A percentile compares a stretch with the other conserved stretches of the same genome.
phyloP scores from a whole-genome alignment of 164 flowering plant species.

The Tetrastigma voinierianum region DNA sequence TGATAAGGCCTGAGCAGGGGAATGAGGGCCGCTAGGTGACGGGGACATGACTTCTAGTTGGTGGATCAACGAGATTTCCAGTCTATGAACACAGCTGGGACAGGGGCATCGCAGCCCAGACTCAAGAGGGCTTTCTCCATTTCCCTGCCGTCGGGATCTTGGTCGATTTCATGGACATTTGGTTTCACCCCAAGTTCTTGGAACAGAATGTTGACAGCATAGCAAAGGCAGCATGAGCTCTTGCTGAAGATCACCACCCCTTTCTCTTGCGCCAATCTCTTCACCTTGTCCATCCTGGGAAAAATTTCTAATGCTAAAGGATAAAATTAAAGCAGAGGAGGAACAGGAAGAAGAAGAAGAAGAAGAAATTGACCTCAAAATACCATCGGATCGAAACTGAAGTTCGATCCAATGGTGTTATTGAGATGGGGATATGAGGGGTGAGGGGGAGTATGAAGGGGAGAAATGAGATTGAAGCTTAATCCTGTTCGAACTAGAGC shows the following conservation, averaged over 20 bases:
- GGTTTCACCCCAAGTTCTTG: constrained; percentile 59
- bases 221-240: constrained; percentile 78
- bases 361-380: too few species aligned
- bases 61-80: constrained; percentile 62
- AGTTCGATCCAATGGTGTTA: constrained; percentile 20
- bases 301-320: not conserved
- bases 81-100: constrained; percentile 72
- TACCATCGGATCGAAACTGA: constrained; percentile 16
- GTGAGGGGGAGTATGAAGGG: not conserved
- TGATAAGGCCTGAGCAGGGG: constrained; percentile 48
- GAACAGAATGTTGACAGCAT: constrained; percentile 66
- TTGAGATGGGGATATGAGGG: not conserved
- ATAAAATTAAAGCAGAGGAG: too few species aligned
- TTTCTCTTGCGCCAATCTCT: constrained; percentile 47
- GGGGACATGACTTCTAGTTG: constrained; percentile 73
- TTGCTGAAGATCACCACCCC: constrained; percentile 82
- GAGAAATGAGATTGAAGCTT: constrained; percentile 17
- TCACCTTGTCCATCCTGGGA: constrained; percentile 52
- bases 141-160: constrained; percentile 62
- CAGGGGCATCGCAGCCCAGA: constrained; percentile 57
- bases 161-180: constrained; percentile 50
- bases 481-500: constrained; percentile 24
- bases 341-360: too few species aligned
- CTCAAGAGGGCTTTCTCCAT: constrained; percentile 70
- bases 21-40: constrained; percentile 58